Percentiles rank a stretch among this genome's conserved stretches.
Conservation (phyloP, 1,284 basidiomycete genomes). For the Trichosporon sp. region DNA sequence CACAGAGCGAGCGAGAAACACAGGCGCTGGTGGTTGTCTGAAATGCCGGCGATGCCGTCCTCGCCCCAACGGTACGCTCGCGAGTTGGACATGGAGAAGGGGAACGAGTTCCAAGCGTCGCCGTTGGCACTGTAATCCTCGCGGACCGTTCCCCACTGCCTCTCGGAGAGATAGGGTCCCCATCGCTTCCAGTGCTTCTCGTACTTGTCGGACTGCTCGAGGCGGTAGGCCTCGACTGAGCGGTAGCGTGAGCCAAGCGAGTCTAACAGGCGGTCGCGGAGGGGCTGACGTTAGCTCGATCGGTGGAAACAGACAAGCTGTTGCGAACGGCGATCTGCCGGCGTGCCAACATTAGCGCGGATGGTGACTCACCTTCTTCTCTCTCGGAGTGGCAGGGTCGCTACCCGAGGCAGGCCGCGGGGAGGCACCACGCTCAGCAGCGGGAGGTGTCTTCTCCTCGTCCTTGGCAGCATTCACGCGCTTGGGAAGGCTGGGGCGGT, state of each 20-base stretch:
- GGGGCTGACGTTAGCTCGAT: constrained; percentile 20
- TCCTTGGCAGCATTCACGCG: neutral
- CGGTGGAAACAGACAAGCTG: neutral
- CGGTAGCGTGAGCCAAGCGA: constrained; percentile 42
- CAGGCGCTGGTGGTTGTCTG: constrained; percentile 90
- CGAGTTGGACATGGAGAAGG: constrained; percentile 88
- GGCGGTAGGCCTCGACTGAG: constrained; percentile 48
- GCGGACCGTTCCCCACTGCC: constrained; percentile 97
- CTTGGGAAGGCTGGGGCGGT: constrained; percentile 10
- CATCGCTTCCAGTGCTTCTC: constrained; percentile 91
- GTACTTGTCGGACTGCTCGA: constrained; percentile 63
- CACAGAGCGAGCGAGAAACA: constrained; percentile 87
- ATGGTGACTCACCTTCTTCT: constrained; percentile 10
- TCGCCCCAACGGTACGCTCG: constrained; percentile 98
- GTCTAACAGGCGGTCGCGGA: constrained; percentile 41
- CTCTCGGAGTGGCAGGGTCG: constrained; percentile 39
- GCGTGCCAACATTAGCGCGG: no score
- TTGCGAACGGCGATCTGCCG: constrained; percentile 6
- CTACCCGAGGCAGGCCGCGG: constrained; percentile 15
- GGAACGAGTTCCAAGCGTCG: constrained; percentile 96
- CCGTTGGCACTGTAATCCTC: constrained; percentile 96
- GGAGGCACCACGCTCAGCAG: neutral
- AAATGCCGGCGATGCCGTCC: constrained; percentile 92
- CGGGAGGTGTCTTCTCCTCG: constrained; percentile 1
- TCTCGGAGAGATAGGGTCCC: constrained; percentile 94